Percentiles rank a stretch among this genome's conserved stretches.
phyloP scores from a whole-genome alignment of 169 alveolate genomes.

The Plasmodium yoelii region DNA sequence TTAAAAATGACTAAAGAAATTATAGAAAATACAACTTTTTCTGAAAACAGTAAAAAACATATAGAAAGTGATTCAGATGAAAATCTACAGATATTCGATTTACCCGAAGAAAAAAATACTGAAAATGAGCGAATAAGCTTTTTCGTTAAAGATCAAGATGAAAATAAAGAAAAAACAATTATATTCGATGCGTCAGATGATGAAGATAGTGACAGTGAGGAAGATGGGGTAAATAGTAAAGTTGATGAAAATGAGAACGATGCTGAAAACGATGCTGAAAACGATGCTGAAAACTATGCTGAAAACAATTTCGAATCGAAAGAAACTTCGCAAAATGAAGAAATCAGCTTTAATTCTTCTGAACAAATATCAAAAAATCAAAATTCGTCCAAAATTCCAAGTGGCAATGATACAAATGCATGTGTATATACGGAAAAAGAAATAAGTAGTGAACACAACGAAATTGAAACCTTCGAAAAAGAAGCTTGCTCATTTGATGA shows the following conservation, averaged over 20 bases:
- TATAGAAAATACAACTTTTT: slow-evolving; percentile 10
- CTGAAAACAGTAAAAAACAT: not conserved
- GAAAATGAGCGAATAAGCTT: slow-evolving; percentile 34
- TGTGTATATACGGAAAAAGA: no score
- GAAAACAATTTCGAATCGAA: not conserved
- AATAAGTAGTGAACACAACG: no score
- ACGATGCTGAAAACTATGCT: not conserved
- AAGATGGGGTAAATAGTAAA: slow-evolving; percentile 50
- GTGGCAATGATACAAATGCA: no score
- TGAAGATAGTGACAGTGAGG: slow-evolving; percentile 61
- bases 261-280: not conserved
- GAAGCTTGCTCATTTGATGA: no score
- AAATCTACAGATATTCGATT: slow-evolving; percentile 36
- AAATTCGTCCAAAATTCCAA: not conserved
- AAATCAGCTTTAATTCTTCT: slow-evolving; percentile 23
- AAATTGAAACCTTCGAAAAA: no score
- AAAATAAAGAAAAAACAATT: slow-evolving; percentile 65
- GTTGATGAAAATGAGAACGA: not conserved
- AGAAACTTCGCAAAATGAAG: slow-evolving; percentile 9
- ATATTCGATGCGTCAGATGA: slow-evolving; percentile 74
- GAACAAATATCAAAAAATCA: slow-evolving; percentile 20
- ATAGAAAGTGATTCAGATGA: slow-evolving; percentile 5
- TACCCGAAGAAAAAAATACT: slow-evolving; percentile 75
- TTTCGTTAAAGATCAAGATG: slow-evolving; percentile 64
- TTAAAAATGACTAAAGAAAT: slow-evolving; percentile 79